Conservation (phyloP, 176 grass and related monocot species). For the Zizania latifolia region DNA sequence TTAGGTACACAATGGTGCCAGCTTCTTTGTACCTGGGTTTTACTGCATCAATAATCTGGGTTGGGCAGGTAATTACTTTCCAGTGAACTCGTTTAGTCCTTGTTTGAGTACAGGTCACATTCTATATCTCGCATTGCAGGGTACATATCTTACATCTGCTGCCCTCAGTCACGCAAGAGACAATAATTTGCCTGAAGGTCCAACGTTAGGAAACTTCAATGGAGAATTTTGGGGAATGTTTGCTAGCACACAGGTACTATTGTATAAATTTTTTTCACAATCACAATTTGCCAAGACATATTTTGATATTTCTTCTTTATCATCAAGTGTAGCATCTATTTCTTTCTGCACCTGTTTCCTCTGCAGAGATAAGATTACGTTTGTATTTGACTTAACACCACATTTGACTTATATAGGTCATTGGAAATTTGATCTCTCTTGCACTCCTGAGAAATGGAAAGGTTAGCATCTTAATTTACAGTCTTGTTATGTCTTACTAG, state of each 20-base stretch:
- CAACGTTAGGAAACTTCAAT: constrained; percentile 78
- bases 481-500: background rate
- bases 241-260: constrained; percentile 77
- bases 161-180: constrained; percentile 79
- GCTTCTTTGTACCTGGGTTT: constrained; percentile 90
- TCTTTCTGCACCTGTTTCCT: background rate
- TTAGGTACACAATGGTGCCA: constrained; percentile 92
- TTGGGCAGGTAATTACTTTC: constrained; percentile 61
- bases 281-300: background rate
- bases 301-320: constrained; percentile 11
- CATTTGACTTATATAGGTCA: constrained; percentile 50
- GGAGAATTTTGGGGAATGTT: constrained; percentile 98
- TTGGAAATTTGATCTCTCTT: constrained; percentile 95
- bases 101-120: background rate
- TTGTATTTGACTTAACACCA: constrained; percentile 14
- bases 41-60: constrained; percentile 93
- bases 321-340: background rate
- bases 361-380: background rate
- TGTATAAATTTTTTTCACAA: background rate
- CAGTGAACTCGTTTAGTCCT: background rate
- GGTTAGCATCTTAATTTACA: constrained; percentile 38
- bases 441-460: constrained; percentile 63
- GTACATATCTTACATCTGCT: constrained; percentile 85
- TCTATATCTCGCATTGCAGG: constrained; percentile 30
- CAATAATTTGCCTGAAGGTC: constrained; percentile 68